Percentiles rank a stretch among this genome's conserved stretches.
Evolutionary conservation across 2,329 filamentous ascomycete species (phyloP).

Genomic region (Xylaria sp.): DNA sequence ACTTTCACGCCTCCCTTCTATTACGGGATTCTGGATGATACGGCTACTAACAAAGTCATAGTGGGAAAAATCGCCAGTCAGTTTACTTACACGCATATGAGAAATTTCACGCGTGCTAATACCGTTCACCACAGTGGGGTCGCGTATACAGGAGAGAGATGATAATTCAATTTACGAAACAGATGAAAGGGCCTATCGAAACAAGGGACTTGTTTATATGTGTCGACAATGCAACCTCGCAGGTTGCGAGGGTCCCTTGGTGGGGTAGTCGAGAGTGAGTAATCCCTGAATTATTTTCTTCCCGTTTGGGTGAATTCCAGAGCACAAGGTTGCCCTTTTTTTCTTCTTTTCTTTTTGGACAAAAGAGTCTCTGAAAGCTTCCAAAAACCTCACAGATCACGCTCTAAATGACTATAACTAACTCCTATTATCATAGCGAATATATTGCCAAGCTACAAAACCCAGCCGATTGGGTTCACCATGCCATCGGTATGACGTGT

Average conservation of each 20-base stretch:
- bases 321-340: too few relatives aligned
- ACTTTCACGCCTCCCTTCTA: neutral
- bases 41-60: neutral
- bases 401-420: too few relatives aligned
- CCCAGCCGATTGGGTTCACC: constrained; percentile 9
- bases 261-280: neutral
- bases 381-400: too few relatives aligned
- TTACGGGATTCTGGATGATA: neutral
- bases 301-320: too few relatives aligned
- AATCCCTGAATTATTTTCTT: too few relatives aligned
- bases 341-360: too few relatives aligned
- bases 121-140: constrained; percentile 8
- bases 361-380: too few relatives aligned
- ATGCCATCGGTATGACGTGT: constrained; percentile 21
- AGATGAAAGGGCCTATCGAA: neutral
- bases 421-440: too few relatives aligned
- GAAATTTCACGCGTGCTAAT: neutral
- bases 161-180: neutral
- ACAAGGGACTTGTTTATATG: neutral
- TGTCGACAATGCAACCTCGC: neutral
- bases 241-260: neutral
- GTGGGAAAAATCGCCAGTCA: constrained; percentile 17
- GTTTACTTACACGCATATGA: neutral
- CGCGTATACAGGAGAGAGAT: neutral
- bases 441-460: neutral